Evolutionary conservation across 2,329 filamentous ascomycete genomes (phyloP).

Genomic region (Tolypocladium paradoxum): DNA sequence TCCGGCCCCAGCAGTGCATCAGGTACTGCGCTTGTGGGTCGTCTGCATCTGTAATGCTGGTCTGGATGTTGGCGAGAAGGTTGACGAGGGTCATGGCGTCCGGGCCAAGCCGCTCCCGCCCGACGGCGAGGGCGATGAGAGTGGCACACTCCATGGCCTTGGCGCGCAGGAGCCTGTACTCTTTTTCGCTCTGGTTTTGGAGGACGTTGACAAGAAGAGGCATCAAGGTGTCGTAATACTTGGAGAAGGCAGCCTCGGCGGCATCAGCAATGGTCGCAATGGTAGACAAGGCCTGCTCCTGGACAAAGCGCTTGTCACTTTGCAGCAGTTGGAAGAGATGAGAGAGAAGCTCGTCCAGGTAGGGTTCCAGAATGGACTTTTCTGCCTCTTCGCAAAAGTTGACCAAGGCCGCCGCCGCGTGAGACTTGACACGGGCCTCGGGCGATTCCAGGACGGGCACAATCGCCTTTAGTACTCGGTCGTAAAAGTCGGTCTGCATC

Average conservation of each 20-base stretch:
- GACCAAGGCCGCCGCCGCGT: slow-evolving; percentile 92
- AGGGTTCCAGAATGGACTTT: slow-evolving; percentile 82
- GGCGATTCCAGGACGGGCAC: slow-evolving; percentile 84
- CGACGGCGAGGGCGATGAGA: slow-evolving; percentile 87
- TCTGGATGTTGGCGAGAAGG: slow-evolving; percentile 77
- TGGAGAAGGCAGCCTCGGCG: slow-evolving; percentile 84
- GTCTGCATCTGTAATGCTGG: slow-evolving; percentile 76
- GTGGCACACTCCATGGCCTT: slow-evolving; percentile 99
- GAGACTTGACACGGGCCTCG: slow-evolving; percentile 89
- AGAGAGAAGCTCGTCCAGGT: slow-evolving; percentile 76
- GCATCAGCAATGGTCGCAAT: slow-evolving; percentile 99
- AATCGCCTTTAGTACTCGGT: slow-evolving; percentile 76
- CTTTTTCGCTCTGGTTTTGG: slow-evolving; percentile 82
- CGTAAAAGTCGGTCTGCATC: slow-evolving; percentile 95
- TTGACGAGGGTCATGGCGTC: slow-evolving; percentile 85
- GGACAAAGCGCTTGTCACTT: slow-evolving; percentile 89
- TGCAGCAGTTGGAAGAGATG: slow-evolving; percentile 81
- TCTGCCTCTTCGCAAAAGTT: slow-evolving; percentile 99
- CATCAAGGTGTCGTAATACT: slow-evolving; percentile 96
- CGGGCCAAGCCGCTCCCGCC: slow-evolving; percentile 78
- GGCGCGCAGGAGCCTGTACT: slow-evolving; percentile 79
- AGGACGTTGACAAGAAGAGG: slow-evolving; percentile 85
- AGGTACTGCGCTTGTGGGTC: slow-evolving; percentile 95
- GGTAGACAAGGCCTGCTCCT: slow-evolving; percentile 93
- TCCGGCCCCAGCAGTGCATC: slow-evolving; percentile 97